Base-by-base conservation (phyloP, 2,329 filamentous ascomycete genomes). In the Apiospora malaysiana region DNA sequence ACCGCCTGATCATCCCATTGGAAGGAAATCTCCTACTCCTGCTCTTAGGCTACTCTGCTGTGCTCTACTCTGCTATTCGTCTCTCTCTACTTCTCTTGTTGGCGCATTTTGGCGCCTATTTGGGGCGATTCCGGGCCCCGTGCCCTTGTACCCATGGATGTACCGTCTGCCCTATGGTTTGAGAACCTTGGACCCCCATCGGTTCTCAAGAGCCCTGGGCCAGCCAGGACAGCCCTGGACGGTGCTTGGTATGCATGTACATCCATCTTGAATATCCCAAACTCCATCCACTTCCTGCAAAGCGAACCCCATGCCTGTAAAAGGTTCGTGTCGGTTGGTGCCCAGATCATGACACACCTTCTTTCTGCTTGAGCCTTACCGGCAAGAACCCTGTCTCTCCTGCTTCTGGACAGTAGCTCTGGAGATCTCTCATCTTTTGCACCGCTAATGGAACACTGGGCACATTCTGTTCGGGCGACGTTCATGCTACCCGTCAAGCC, bases 61-160 rank as follows among this genome's bases (percentile, higher is more conserved):
- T n/a, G 51, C 27, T 59, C 27, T 59, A 4, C 18, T 14, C 23
- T 9, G 47, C 47, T 25, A 14, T 45, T 42, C 27, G 63, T 42
- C 59, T 73, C 73, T 72, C 73, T 75, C 74, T 74, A 74, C 77
- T 76, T 73, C 74, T 73, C 77, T 72, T 70, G 76, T 73, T 70
- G 45, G 46, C 73, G 71, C 76, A 75, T 32, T 63, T 8, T 40
- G 8, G 25, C 25, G 27, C 32, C 77, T 73, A 72, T 77, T 73
- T 75, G 70, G 42, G 42, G 2, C 42, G 2, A 18, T 74, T 77
- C 75, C 10, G 42, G 74, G 75, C 75, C 74, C 76, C 75, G 73
- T 49, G 46, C 47, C 40, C 69, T 66, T 69, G 68, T 63, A 63
- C 56, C n/a, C 18, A 21, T 8, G 27, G 3, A 40, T n/a, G 56